Conservation (phyloP, 768 basidiomycete genomes). For the Boletellus ananas region DNA sequence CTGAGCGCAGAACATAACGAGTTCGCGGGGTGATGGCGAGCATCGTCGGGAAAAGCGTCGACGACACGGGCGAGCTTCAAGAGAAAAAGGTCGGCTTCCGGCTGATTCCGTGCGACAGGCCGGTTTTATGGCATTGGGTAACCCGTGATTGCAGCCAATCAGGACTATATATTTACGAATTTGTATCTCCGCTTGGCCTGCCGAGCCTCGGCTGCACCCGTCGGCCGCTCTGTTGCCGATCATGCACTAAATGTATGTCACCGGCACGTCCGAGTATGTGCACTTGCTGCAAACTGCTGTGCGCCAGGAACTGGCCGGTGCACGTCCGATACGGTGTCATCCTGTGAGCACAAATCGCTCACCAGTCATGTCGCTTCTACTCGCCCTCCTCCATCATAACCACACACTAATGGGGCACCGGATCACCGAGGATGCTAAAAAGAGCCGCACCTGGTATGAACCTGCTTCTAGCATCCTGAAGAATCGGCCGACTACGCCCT, state of each 20-base stretch:
- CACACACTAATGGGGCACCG: too few species aligned
- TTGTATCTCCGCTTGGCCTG: slow-evolving; percentile 7
- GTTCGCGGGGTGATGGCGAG: slow-evolving; percentile 54
- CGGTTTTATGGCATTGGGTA: slow-evolving; percentile 18
- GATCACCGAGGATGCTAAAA: too few species aligned
- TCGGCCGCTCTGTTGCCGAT: slow-evolving; percentile 14
- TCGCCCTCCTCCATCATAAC: too few species aligned
- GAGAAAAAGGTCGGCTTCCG: slow-evolving; percentile 21
- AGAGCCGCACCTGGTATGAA: too few species aligned
- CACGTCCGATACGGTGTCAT: too few species aligned
- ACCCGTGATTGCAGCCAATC: slow-evolving; percentile 26
- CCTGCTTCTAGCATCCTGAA: too few species aligned
- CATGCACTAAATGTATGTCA: neutral
- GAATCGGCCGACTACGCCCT: too few species aligned
- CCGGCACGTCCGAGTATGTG: neutral
- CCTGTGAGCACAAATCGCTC: too few species aligned
- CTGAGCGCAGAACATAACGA: slow-evolving; percentile 48
- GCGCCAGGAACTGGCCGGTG: too few species aligned
- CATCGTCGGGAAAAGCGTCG: slow-evolving; percentile 48
- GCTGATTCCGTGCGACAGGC: slow-evolving; percentile 17
- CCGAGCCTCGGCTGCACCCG: slow-evolving; percentile 1
- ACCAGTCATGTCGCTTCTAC: too few species aligned
- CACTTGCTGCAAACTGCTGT: too few species aligned
- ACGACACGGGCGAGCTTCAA: slow-evolving; percentile 12
- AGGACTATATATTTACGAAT: slow-evolving; percentile 15